Base-by-base conservation (phyloP, 2,329 filamentous ascomycete species). In the Sordariomycetes sp. region DNA sequence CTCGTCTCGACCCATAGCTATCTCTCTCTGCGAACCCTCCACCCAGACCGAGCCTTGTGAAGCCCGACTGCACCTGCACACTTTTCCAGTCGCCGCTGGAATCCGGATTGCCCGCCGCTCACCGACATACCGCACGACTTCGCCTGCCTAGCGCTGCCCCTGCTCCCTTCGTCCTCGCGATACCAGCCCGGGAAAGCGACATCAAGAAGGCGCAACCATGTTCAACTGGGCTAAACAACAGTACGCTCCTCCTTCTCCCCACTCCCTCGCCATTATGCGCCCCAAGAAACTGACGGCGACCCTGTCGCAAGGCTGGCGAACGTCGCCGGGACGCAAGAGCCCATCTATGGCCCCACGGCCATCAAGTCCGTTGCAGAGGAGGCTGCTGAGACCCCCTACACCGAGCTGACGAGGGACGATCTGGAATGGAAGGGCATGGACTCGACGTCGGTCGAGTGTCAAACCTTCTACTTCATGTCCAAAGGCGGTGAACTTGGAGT, bases 141-240 rank as follows among this genome's bases (percentile, higher is more conserved):
- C 20, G 20, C 53, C 34, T 40, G n/a, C 53, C 32, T 54, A 37
- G 24, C 20, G 28, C 28, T 32, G 28, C 28, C 28, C 4, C 53
- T 12, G 20, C 37, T 54, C 53, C 53, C 28, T 40, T n/a, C 14
- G 34, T 16, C 37, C 34, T 54, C 37, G 28, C 28, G 53, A 54
- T 20, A 50, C 46, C 20, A 20, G 20, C n/a, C 46, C 18, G 20
- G 22, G 46, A 50, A 50, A 50, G 46, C 46, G 22, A 22, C 22
- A 50, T n/a, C 50, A 46, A 53, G 63, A 48, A 16, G 18, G 24
- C 40, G 28, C 65, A 71, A 81, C 69, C 73, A 94, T 90, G 86
- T 92, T 96, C 79, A 94, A 90, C 79, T 97, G 91, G 91, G 87
- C 91, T 66, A 94, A 96, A 77, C 88, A 93, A 75, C 85, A 88